These are phyloP conservation scores for Geranomyces michiganensis DNA, from an alignment of 192 early-diverging fungal genomes.

Conservation along the genomic window DNA sequence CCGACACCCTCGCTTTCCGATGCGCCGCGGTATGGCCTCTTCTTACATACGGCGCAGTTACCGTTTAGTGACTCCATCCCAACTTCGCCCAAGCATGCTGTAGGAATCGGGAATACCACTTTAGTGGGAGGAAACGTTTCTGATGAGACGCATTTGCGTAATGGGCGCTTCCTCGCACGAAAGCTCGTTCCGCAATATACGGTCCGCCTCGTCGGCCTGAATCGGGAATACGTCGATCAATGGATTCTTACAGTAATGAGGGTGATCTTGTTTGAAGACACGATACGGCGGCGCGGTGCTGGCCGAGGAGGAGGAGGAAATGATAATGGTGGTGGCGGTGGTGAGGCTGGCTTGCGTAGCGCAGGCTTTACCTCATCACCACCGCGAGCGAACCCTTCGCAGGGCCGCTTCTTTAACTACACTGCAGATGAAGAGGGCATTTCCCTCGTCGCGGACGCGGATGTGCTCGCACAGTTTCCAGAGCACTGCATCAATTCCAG, in stretches of 20 bases:
- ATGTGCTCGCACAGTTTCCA: slow-evolving; percentile 52
- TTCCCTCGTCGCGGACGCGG: slow-evolving; percentile 65
- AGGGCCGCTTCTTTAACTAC: slow-evolving; percentile 67
- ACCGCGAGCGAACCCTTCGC: slow-evolving; percentile 2
- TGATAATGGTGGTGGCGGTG: too few relatives aligned
- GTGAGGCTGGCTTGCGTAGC: too few relatives aligned
- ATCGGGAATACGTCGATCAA: slow-evolving; percentile 57
- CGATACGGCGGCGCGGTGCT: neutral
- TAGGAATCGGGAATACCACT: too few relatives aligned
- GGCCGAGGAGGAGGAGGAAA: too few relatives aligned
- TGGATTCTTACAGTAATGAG: slow-evolving; percentile 62
- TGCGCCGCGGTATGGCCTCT: neutral
- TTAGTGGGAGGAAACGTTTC: neutral
- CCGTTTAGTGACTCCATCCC: neutral
- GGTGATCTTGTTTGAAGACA: slow-evolving; percentile 63
- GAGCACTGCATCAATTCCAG: slow-evolving; percentile 52
- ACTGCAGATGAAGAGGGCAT: slow-evolving; percentile 68
- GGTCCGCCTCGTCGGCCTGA: slow-evolving; percentile 65
- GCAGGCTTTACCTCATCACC: too few relatives aligned
- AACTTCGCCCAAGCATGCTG: too few relatives aligned
- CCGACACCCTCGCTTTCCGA: neutral
- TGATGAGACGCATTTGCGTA: slow-evolving; percentile 37
- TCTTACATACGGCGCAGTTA: too few relatives aligned
- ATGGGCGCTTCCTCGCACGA: slow-evolving; percentile 44
- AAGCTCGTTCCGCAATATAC: slow-evolving; percentile 52